Percentiles rank a stretch among this genome's conserved stretches.
Conservation (phyloP, 768 basidiomycete genomes). For the Termitomyces sp. region DNA sequence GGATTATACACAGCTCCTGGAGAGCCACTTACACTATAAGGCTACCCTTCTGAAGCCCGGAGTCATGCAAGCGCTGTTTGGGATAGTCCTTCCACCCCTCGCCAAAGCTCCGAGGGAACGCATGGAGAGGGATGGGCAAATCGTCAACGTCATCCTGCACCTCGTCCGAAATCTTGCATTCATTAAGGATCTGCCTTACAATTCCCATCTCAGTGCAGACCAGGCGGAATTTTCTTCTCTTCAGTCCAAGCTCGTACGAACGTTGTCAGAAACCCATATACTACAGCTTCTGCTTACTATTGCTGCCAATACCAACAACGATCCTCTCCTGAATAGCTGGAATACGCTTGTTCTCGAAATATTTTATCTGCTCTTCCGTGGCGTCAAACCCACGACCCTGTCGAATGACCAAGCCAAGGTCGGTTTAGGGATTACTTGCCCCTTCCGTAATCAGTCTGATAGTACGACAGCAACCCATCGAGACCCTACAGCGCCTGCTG, state of each 20-base stretch:
- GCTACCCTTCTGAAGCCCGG: conserved; percentile 66
- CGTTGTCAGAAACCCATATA: conserved; percentile 67
- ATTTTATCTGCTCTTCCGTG: conserved; percentile 85
- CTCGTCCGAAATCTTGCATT: conserved; percentile 92
- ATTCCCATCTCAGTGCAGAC: conserved; percentile 70
- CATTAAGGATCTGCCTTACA: conserved; percentile 81
- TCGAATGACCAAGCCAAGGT: conserved; percentile 66
- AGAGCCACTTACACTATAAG: conserved; percentile 89
- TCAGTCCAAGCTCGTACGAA: conserved; percentile 72
- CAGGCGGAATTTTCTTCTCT: conserved; percentile 75
- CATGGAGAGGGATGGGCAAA: conserved; percentile 74
- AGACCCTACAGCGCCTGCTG: conserved; percentile 72
- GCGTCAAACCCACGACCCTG: conserved; percentile 60
- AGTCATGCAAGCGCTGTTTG: conserved; percentile 69
- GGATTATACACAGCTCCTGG: conserved; percentile 83
- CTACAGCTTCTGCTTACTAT: conserved; percentile 82
- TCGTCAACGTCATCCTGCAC: conserved; percentile 86
- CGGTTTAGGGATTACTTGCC: conserved; percentile 3
- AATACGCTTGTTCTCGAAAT: conserved; percentile 93
- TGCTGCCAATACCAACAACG: conserved; percentile 70
- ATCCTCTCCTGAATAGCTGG: conserved; percentile 79
- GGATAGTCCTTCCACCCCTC: conserved; percentile 74
- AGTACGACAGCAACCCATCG: conserved; percentile 54
- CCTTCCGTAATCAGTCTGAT: conserved; percentile 5
- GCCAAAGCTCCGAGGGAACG: conserved; percentile 69